phyloP scores from a whole-genome alignment of 1,284 basidiomycete genomes.

The Ceratobasidium sp. region DNA sequence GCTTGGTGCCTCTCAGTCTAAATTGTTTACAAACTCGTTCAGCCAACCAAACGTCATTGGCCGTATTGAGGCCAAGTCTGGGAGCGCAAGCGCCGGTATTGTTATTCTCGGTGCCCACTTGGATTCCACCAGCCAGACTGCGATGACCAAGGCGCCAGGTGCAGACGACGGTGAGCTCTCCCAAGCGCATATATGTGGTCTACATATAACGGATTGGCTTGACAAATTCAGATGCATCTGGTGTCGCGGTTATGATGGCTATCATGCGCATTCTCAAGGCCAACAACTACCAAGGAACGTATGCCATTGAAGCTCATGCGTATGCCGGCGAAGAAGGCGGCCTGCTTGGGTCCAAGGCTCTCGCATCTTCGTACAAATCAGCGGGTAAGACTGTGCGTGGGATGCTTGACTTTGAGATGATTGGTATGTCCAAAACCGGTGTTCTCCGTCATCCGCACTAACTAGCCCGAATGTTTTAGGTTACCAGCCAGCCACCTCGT shows the following conservation, averaged over 20 bases:
- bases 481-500: conserved; percentile 37
- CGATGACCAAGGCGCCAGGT: conserved; percentile 58
- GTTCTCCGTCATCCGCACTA: not conserved
- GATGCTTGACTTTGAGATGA: conserved; percentile 47
- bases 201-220: not conserved
- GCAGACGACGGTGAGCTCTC: conserved; percentile 55
- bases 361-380: conserved; percentile 39
- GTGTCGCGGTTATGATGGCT: conserved; percentile 42
- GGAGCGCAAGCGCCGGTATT: conserved; percentile 57
- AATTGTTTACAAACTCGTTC: conserved; percentile 37
- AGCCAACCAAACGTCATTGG: conserved; percentile 70
- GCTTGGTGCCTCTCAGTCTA: conserved; percentile 27
- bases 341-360: conserved; percentile 41
- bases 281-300: conserved; percentile 44
- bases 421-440: conserved; percentile 17
- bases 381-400: conserved; percentile 41
- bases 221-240: conserved; percentile 20
- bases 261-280: conserved; percentile 46
- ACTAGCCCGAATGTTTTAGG: conserved; percentile 21
- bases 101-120: conserved; percentile 73
- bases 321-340: conserved; percentile 54
- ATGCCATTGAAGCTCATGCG: conserved; percentile 48
- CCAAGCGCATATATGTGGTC: not conserved
- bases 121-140: conserved; percentile 45
- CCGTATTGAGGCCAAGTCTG: conserved; percentile 57